These are phyloP conservation scores for Daldinia childiae DNA, from an alignment of 495 filamentous ascomycete species.

Conservation along the genomic window DNA sequence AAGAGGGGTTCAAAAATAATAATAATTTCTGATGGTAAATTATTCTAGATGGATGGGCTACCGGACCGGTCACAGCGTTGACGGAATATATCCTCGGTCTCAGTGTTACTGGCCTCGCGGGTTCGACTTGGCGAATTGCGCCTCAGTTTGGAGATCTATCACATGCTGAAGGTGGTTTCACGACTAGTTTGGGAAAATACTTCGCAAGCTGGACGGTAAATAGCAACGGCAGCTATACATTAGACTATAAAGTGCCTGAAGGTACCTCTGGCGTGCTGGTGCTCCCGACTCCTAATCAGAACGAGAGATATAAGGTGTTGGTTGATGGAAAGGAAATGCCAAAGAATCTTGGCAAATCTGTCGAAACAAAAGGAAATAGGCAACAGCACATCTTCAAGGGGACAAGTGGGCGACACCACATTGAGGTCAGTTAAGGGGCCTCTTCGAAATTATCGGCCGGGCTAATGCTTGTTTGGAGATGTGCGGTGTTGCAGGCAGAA, in stretches of 20 bases:
- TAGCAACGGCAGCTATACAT: slow-evolving; percentile 14
- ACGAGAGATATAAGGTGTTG: slow-evolving; percentile 7
- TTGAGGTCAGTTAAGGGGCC: slow-evolving; percentile 26
- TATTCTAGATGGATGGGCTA: slow-evolving; percentile 63
- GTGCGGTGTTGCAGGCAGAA: slow-evolving; percentile 21
- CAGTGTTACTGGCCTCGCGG: slow-evolving; percentile 59
- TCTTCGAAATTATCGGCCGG: background rate
- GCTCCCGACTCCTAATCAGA: slow-evolving; percentile 17
- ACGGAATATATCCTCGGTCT: slow-evolving; percentile 67
- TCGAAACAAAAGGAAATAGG: slow-evolving; percentile 7
- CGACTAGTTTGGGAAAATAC: slow-evolving; percentile 63
- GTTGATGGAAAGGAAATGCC: slow-evolving; percentile 22
- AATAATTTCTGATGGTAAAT: slow-evolving; percentile 6
- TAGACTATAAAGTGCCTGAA: slow-evolving; percentile 26
- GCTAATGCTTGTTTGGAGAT: slow-evolving; percentile 1
- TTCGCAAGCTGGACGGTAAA: slow-evolving; percentile 19
- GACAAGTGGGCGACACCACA: slow-evolving; percentile 21
- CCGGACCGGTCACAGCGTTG: slow-evolving; percentile 67
- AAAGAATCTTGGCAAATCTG: background rate
- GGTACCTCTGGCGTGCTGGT: slow-evolving; percentile 28
- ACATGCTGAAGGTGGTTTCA: slow-evolving; percentile 66
- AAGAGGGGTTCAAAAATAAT: background rate
- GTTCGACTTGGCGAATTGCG: slow-evolving; percentile 63
- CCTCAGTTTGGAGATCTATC: slow-evolving; percentile 68
- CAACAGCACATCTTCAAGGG: slow-evolving; percentile 18